Evolutionary conservation across 768 basidiomycete species (phyloP).

Genomic region (Cyathus striatus): DNA sequence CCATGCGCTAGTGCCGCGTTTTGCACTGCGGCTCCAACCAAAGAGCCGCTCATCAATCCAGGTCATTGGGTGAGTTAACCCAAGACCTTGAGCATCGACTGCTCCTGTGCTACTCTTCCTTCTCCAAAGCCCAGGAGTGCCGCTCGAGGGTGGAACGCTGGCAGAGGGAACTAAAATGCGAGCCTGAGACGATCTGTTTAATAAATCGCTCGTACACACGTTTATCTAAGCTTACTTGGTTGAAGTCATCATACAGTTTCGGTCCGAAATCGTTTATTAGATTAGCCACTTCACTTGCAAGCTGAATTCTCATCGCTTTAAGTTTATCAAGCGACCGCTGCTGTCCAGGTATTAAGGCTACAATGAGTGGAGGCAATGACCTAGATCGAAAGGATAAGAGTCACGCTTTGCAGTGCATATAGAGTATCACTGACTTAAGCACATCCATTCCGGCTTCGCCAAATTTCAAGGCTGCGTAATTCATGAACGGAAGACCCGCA

Average conservation of each 20-base stretch:
- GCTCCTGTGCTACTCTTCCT: conserved; percentile 78
- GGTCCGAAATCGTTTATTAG: conserved; percentile 89
- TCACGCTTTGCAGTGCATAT: background rate
- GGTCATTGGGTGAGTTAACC: conserved; percentile 88
- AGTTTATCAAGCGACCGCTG: conserved; percentile 74
- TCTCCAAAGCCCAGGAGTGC: conserved; percentile 69
- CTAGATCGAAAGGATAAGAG: conserved; percentile 30
- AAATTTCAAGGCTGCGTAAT: conserved; percentile 91
- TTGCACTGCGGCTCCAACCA: conserved; percentile 80
- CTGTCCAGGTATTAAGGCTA: conserved; percentile 87
- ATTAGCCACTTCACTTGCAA: conserved; percentile 81
- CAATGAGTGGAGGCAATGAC: conserved; percentile 83
- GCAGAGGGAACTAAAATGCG: conserved; percentile 83
- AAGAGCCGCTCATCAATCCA: conserved; percentile 95
- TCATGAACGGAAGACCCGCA: conserved; percentile 77
- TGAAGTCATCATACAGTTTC: conserved; percentile 80
- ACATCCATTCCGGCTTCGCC: conserved; percentile 98
- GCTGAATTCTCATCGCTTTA: conserved; percentile 63
- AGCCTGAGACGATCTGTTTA: conserved; percentile 39
- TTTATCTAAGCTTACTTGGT: conserved; percentile 45
- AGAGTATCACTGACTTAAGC: conserved; percentile 85
- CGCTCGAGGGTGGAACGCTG: conserved; percentile 75
- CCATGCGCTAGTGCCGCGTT: conserved; percentile 86
- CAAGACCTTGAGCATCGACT: conserved; percentile 80
- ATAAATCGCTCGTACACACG: conserved; percentile 6